Percentiles rank a stretch among this genome's conserved stretches.
These are phyloP conservation scores for Beta macrorhiza DNA, from an alignment of 179 eudicot species.

Conservation along the genomic window DNA sequence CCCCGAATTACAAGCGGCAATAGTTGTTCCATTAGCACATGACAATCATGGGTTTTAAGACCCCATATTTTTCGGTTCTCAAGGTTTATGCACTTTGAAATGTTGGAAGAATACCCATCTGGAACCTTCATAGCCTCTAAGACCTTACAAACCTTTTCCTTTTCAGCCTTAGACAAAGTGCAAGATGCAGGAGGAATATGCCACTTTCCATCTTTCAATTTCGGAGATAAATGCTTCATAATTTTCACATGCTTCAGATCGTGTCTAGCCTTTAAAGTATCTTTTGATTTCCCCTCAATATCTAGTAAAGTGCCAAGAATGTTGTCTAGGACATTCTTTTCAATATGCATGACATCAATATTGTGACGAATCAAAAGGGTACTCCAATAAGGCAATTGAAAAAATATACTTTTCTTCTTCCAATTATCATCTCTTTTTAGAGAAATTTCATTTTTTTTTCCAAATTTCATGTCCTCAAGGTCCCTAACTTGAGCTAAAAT, in stretches of 20 bases:
- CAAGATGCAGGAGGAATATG: slow-evolving; percentile 6
- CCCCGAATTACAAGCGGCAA: slow-evolving; percentile 20
- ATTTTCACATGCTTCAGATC: slow-evolving; percentile 11
- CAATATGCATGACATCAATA: neutral
- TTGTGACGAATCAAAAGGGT: too few relatives aligned
- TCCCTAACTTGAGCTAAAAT: neutral
- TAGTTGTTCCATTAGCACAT: slow-evolving; percentile 26
- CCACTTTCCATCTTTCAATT: neutral
- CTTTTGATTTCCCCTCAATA: slow-evolving; percentile 17
- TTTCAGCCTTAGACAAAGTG: slow-evolving; percentile 4
- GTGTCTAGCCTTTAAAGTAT: slow-evolving; percentile 13
- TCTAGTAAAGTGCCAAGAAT: slow-evolving; percentile 24
- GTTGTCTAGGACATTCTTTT: slow-evolving; percentile 27
- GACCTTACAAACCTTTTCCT: slow-evolving; percentile 8
- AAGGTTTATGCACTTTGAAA: slow-evolving; percentile 12
- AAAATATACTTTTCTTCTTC: slow-evolving; percentile 18
- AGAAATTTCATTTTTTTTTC: neutral
- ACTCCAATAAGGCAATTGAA: neutral
- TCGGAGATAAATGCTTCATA: slow-evolving; percentile 11
- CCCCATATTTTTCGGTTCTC: slow-evolving; percentile 4
- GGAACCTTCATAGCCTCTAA: slow-evolving; percentile 20
- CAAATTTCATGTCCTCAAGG: neutral
- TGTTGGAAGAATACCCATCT: slow-evolving; percentile 23
- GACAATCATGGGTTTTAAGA: slow-evolving; percentile 28
- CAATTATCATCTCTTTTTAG: slow-evolving; percentile 7